phyloP scores from a whole-genome alignment of 257 asterid species.

The Galeopsis tetrahit region DNA sequence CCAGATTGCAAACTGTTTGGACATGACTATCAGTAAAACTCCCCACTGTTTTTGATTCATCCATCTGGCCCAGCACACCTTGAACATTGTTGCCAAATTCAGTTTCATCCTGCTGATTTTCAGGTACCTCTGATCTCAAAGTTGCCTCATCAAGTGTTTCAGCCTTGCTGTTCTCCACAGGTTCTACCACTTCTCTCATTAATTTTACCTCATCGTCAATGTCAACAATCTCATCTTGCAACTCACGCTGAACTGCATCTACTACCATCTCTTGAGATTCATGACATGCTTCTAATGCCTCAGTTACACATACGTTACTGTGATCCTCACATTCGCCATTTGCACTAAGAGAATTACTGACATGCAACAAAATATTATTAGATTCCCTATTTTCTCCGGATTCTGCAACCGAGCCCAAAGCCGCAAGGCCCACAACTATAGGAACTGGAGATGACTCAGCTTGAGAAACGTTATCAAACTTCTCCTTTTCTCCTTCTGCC shows the following conservation, averaged over 20 bases:
- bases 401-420: slow-evolving; percentile 28
- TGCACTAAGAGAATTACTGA: slow-evolving; percentile 11
- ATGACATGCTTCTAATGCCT: slow-evolving; percentile 26
- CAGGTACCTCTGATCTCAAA: slow-evolving; percentile 27
- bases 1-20: slow-evolving; percentile 33
- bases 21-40: slow-evolving; percentile 27
- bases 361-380: neutral
- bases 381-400: slow-evolving; percentile 30
- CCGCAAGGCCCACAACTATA: slow-evolving; percentile 3
- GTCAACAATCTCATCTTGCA: slow-evolving; percentile 28
- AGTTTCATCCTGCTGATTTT: slow-evolving; percentile 34
- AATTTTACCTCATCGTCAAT: slow-evolving; percentile 32
- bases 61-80: slow-evolving; percentile 30
- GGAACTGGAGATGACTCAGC: slow-evolving; percentile 31
- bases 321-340: slow-evolving; percentile 29
- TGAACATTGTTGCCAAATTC: slow-evolving; percentile 24
- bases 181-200: slow-evolving; percentile 28
- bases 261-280: slow-evolving; percentile 32
- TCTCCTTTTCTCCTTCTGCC: slow-evolving; percentile 30
- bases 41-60: slow-evolving; percentile 31
- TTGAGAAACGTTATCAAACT: slow-evolving; percentile 24
- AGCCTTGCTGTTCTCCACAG: slow-evolving; percentile 29
- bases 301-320: slow-evolving; percentile 28
- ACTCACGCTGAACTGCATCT: slow-evolving; percentile 31
- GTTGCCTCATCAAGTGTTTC: slow-evolving; percentile 33